phyloP scores from a whole-genome alignment of 2,329 filamentous ascomycete genomes.

The Hymenoscyphus salicellus region DNA sequence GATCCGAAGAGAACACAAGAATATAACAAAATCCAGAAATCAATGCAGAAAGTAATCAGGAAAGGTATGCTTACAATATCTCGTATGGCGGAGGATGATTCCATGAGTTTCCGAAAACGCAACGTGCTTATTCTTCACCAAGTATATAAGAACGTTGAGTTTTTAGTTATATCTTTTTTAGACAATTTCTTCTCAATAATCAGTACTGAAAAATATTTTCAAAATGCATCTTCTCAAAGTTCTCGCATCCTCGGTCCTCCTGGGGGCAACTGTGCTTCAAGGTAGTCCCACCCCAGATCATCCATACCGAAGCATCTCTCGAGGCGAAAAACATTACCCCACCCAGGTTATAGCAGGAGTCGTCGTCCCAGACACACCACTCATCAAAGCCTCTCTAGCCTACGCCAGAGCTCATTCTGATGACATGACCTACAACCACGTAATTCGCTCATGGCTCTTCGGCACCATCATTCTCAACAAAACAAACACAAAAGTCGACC shows the following conservation, averaged over 20 bases:
- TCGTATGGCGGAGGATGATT: neutral
- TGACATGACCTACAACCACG: constrained; percentile 40
- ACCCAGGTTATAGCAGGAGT: constrained; percentile 35
- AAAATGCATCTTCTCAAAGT: neutral
- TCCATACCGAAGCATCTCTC: neutral
- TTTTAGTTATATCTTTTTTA: neutral
- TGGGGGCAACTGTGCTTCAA: neutral
- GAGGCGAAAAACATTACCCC: neutral
- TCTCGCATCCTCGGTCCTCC: neutral
- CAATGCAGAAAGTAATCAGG: neutral
- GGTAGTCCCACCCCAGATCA: neutral
- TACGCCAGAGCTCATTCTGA: constrained; percentile 35
- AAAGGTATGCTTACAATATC: neutral
- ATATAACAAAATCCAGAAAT: neutral
- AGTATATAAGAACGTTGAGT: neutral
- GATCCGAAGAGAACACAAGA: neutral
- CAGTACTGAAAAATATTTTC: neutral
- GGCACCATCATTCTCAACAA: constrained; percentile 22
- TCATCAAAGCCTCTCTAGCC: constrained; percentile 37
- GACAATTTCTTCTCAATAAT: neutral
- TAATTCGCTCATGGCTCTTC: constrained; percentile 39
- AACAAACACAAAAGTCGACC: neutral
- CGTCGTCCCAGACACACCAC: constrained; percentile 37
- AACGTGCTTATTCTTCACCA: neutral
- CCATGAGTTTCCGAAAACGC: neutral